Conservation (phyloP, 2,329 filamentous ascomycete species). For the Alternaria solani region DNA sequence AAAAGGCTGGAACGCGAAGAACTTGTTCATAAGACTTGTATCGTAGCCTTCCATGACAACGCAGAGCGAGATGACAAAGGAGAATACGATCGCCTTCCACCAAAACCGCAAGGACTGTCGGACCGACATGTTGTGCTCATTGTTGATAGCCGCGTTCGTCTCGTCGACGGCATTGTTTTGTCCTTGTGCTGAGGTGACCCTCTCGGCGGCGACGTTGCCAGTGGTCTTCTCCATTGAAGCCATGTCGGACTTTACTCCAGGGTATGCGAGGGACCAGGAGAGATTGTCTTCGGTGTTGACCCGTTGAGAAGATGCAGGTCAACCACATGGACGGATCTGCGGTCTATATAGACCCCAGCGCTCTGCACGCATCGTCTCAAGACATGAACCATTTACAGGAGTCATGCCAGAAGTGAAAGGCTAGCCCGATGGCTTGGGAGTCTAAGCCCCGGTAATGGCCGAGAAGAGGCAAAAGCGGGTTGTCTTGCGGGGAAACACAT, state of each 20-base stretch:
- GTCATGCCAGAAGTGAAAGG: slow-evolving; percentile 12
- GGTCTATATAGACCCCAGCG: slow-evolving; percentile 18
- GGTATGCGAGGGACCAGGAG: not conserved
- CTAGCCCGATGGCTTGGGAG: slow-evolving; percentile 22
- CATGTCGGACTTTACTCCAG: slow-evolving; percentile 14
- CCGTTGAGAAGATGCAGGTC: not conserved
- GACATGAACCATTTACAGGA: slow-evolving; percentile 2
- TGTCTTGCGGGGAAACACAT: slow-evolving; percentile 31
- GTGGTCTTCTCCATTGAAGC: slow-evolving; percentile 25
- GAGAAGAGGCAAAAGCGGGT: slow-evolving; percentile 20
- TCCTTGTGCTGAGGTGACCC: slow-evolving; percentile 21
- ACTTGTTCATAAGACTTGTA: slow-evolving; percentile 78
- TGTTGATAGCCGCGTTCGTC: slow-evolving; percentile 45
- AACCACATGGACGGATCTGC: slow-evolving; percentile 7
- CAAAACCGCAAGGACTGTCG: slow-evolving; percentile 78
- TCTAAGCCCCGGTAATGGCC: slow-evolving; percentile 21
- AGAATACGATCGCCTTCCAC: slow-evolving; percentile 84
- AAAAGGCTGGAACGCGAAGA: slow-evolving; percentile 63
- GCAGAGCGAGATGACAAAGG: slow-evolving; percentile 80
- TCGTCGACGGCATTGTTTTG: slow-evolving; percentile 23
- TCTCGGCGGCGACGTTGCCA: slow-evolving; percentile 31
- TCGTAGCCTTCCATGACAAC: slow-evolving; percentile 93
- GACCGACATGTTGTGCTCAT: slow-evolving; percentile 61
- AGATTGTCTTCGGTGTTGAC: not conserved
- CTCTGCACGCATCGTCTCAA: not conserved